phyloP scores from a whole-genome alignment of 208 protist species.

The Wallacemonas sp. region DNA sequence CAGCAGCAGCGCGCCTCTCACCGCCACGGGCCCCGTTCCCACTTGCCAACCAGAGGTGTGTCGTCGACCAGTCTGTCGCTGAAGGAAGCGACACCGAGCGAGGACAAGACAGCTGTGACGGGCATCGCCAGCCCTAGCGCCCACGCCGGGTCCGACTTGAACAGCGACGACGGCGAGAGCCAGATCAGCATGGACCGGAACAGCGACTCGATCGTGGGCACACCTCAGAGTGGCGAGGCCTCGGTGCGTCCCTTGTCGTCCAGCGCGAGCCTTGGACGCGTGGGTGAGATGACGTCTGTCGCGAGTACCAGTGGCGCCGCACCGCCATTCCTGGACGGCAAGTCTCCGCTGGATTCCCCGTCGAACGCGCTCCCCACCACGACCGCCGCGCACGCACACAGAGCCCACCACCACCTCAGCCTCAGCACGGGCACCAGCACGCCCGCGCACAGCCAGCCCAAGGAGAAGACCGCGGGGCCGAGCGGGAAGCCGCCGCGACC shows the following conservation, averaged over 20 bases:
- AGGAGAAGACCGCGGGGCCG: neutral
- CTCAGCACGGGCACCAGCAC: too few relatives aligned
- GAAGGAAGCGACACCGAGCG: too few relatives aligned
- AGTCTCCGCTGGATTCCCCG: neutral
- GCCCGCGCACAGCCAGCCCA: too few relatives aligned
- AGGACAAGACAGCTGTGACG: too few relatives aligned
- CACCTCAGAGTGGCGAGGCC: slow-evolving; percentile 7
- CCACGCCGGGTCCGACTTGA: neutral
- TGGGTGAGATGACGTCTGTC: neutral
- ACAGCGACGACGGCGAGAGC: slow-evolving; percentile 21
- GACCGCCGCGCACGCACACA: neutral
- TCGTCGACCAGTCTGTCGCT: neutral
- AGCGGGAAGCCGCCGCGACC: neutral
- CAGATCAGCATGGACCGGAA: slow-evolving; percentile 21
- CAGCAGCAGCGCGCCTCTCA: slow-evolving; percentile 19
- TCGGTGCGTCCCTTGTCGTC: neutral
- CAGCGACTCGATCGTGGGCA: slow-evolving; percentile 25
- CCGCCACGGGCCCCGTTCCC: too few relatives aligned
- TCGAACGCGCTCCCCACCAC: neutral
- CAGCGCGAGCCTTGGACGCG: neutral
- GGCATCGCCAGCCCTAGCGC: too few relatives aligned
- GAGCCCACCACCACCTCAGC: neutral
- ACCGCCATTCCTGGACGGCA: neutral
- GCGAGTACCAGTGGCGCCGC: neutral
- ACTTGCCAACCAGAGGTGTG: neutral